Evolutionary conservation across 257 asterid genomes (phyloP), one percentile per base, ranked within the genome.

Genomic region (Hygrophila difformis): DNA sequence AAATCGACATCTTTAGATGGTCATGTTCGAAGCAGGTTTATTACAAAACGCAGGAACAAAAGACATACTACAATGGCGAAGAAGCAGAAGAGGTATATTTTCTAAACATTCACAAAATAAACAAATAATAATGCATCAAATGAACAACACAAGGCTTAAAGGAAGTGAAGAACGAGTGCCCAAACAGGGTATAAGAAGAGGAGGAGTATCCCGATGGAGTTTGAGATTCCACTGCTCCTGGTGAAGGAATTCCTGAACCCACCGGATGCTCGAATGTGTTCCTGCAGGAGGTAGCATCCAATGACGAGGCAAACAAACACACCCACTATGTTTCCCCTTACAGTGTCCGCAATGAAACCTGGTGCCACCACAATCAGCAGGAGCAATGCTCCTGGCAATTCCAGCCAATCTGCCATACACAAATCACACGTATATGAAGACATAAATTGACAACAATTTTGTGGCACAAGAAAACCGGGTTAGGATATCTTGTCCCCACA

Each of bases 201-300:
- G 18, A 84, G 70, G 24, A 88, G 56, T 3, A 88, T 84, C 12
- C 97, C 97, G 0, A 81, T 29, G 0, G 91, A 56, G 76, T 88
- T 88, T 0, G 94, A 79, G 47, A 84, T 41, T 15, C 97, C 97
- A 12, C 59, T 31, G 77, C 76, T 60, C 67, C 69, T 78, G 0
- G 97, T 88, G 37, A 84, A 84, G 17, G 96, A 72, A 36, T 88
- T 88, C 49, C 86, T 69, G 78, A 88, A 88, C 17, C 97, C 97
- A 5, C 97, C 97, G 0, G 86, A 78, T 17, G 91, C 94, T 52
- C 83, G 74, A 23, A 88, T 75, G 79, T 88, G 97, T 51, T 88
- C 96, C 39, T 88, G 96, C 57, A 84, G 78, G 64, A 88, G 62
- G 71, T 88, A 88, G 53, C 88, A 65, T 0, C 85, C 94, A 12